Conservation (phyloP, 768 basidiomycete genomes). For the Trametes punicea region DNA sequence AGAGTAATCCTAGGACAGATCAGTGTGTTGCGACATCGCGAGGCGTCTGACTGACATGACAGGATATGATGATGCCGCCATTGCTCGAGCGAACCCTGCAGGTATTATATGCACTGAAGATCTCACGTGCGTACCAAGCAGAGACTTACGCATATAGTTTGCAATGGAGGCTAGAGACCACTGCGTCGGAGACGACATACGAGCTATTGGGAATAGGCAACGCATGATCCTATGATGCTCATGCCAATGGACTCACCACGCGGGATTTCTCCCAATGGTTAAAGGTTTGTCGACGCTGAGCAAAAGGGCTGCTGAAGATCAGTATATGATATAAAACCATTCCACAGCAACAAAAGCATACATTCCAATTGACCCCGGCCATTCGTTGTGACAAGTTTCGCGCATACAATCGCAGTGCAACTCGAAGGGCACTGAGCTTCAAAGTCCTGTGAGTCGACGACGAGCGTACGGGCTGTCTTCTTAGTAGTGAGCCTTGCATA, state of each 20-base stretch:
- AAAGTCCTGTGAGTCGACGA: neutral
- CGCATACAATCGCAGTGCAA: constrained; percentile 52
- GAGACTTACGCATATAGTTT: constrained; percentile 70
- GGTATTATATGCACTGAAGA: neutral
- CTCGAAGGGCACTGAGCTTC: neutral
- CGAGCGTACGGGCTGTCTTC: neutral
- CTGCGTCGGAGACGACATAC: constrained; percentile 60
- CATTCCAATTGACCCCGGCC: constrained; percentile 66
- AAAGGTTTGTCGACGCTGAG: constrained; percentile 61
- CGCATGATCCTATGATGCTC: neutral
- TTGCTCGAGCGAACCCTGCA: constrained; percentile 63
- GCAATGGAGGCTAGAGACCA: constrained; percentile 72
- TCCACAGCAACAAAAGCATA: constrained; percentile 22
- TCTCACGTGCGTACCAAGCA: neutral
- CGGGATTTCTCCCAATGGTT: constrained; percentile 70
- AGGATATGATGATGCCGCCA: constrained; percentile 75
- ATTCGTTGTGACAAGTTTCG: constrained; percentile 62
- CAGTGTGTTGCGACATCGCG: neutral
- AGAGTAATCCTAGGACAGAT: constrained; percentile 57
- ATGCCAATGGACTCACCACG: constrained; percentile 46
- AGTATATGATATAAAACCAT: neutral
- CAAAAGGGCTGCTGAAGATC: constrained; percentile 47
- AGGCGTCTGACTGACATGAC: constrained; percentile 48
- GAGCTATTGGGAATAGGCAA: constrained; percentile 31
- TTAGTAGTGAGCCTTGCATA: neutral